These are phyloP conservation scores for Picea sitchensis DNA, from an alignment of 75 land plant species.

Conservation along the genomic window DNA sequence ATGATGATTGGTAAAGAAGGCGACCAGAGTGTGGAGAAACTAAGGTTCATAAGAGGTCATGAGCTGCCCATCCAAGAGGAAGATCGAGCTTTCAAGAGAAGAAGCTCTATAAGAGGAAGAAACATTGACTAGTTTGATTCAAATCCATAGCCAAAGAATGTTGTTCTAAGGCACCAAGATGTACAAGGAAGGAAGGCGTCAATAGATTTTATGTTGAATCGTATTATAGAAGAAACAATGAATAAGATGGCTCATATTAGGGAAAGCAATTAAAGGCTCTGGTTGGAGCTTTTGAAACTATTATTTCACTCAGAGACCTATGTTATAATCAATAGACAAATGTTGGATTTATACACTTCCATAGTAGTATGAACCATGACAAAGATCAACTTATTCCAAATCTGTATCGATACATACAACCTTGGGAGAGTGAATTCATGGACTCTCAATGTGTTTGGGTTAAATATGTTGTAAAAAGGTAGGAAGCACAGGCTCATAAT, in stretches of 20 bases:
- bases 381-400: slow-evolving; percentile 99
- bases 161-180: slow-evolving; percentile 61
- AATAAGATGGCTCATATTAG: slow-evolving; percentile 63
- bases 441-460: slow-evolving; percentile 99
- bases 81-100: slow-evolving; percentile 5
- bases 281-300: slow-evolving; percentile 89
- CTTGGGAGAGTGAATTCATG: slow-evolving; percentile 99
- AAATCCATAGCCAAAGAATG: slow-evolving; percentile 17
- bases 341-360: slow-evolving; percentile 98
- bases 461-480: slow-evolving; percentile 95
- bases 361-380: slow-evolving; percentile 99
- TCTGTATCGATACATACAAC: slow-evolving; percentile 97
- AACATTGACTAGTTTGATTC: not conserved
- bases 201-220: slow-evolving; percentile 54
- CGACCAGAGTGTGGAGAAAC: not conserved
- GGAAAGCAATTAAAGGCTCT: slow-evolving; percentile 74
- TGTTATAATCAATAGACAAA: slow-evolving; percentile 98
- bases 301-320: slow-evolving; percentile 79
- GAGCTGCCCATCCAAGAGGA: not conserved
- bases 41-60: slow-evolving; percentile 6
- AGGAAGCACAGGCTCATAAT: slow-evolving; percentile 98
- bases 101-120: slow-evolving; percentile 28
- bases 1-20: not conserved
- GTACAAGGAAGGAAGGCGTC: slow-evolving; percentile 56
- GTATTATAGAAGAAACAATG: slow-evolving; percentile 74